Conservation (phyloP, 768 basidiomycete species). For the Tubosaeta sp. region DNA sequence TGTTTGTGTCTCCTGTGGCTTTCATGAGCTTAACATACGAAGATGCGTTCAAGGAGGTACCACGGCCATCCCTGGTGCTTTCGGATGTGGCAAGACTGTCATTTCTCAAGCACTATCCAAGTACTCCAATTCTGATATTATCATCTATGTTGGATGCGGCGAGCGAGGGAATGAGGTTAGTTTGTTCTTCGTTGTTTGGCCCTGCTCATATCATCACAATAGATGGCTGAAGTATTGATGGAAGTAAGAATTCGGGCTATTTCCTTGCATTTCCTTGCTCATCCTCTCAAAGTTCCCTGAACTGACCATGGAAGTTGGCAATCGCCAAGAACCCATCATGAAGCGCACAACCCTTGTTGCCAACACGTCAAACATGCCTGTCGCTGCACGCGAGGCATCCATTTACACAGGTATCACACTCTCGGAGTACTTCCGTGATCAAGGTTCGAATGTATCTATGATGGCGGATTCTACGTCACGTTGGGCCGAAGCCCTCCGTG, state of each 20-base stretch:
- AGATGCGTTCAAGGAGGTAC: constrained; percentile 97
- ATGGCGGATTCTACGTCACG: constrained; percentile 99
- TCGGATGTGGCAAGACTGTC: constrained; percentile 98
- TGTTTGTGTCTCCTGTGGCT: background rate
- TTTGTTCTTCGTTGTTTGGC: constrained; percentile 32
- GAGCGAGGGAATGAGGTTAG: constrained; percentile 94
- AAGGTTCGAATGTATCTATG: constrained; percentile 96
- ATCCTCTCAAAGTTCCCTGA: constrained; percentile 63
- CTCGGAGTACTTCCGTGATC: constrained; percentile 99
- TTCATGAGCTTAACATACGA: constrained; percentile 2
- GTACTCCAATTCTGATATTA: constrained; percentile 98
- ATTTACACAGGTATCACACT: constrained; percentile 99
- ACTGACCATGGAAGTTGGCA: constrained; percentile 86
- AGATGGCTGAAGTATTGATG: constrained; percentile 99
- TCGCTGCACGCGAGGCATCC: constrained; percentile 97
- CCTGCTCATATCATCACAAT: constrained; percentile 8
- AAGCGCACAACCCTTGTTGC: constrained; percentile 98
- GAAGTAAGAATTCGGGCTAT: constrained; percentile 49
- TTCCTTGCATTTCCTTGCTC: constrained; percentile 9
- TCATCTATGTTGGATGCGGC: constrained; percentile 98
- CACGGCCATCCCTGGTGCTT: constrained; percentile 97
- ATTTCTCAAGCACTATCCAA: constrained; percentile 98
- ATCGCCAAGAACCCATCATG: constrained; percentile 99
- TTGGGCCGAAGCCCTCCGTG: constrained; percentile 98
- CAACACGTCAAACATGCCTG: constrained; percentile 99